Evolutionary conservation across 2,329 filamentous ascomycete species (phyloP).

Genomic region (Ophiocordyceps camponoti-leonardi): DNA sequence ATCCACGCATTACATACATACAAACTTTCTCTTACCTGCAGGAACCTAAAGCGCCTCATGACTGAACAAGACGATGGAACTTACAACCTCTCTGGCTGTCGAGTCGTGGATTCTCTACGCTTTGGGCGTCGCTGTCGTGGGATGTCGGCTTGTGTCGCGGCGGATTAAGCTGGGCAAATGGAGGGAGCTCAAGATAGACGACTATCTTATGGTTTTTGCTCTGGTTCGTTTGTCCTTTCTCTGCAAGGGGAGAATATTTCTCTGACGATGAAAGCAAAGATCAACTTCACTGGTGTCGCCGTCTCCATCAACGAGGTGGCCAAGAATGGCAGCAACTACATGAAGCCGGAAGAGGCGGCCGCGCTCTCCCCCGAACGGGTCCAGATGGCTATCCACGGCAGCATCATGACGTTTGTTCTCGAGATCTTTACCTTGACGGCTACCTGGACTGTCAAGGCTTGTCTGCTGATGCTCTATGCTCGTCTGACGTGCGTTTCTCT

Average conservation of each 20-base stretch:
- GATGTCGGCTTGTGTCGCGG: constrained; percentile 11
- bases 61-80: constrained; percentile 8
- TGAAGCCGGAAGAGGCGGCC: constrained; percentile 15
- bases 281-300: constrained; percentile 18
- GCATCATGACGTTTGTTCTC: constrained; percentile 33
- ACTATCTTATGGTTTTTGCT: constrained; percentile 37
- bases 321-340: constrained; percentile 26
- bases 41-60: neutral
- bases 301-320: constrained; percentile 24
- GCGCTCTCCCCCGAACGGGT: constrained; percentile 26
- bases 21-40: neutral
- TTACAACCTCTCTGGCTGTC: constrained; percentile 8
- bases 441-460: constrained; percentile 35
- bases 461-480: constrained; percentile 32
- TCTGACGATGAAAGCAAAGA: constrained; percentile 1
- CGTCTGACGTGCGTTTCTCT: constrained; percentile 29
- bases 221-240: constrained; percentile 15
- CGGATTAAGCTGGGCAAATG: constrained; percentile 23
- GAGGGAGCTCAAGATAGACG: constrained; percentile 33
- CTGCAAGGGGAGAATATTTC: neutral
- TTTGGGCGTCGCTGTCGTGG: constrained; percentile 10
- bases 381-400: constrained; percentile 27
- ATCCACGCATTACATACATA: neutral
- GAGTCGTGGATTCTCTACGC: constrained; percentile 15
- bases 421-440: constrained; percentile 33